phyloP scores from a whole-genome alignment of 441 rosid species.

The Euphorbia schlechtendalii region DNA sequence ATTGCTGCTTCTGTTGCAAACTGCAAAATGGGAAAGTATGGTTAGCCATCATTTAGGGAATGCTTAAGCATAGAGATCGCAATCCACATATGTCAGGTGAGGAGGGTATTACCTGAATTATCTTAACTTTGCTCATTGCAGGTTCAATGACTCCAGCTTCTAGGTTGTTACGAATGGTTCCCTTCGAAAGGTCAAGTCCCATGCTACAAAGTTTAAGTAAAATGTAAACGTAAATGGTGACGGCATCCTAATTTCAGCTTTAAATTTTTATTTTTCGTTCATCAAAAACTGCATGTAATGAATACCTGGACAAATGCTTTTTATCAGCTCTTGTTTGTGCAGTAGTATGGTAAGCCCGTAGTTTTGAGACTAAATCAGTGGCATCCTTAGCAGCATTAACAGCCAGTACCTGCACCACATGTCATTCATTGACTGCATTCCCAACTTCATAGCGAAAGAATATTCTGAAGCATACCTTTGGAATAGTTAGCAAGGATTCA shows the following conservation, averaged over 20 bases:
- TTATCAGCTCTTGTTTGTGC: slow-evolving; percentile 97
- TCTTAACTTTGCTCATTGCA: slow-evolving; percentile 99
- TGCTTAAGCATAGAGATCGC: background rate
- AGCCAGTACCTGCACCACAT: slow-evolving; percentile 76
- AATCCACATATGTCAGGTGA: background rate
- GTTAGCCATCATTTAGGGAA: background rate
- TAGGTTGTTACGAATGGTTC: slow-evolving; percentile 38
- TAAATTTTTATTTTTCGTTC: too few species aligned
- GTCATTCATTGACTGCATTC: background rate
- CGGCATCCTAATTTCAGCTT: too few species aligned
- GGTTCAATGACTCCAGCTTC: slow-evolving; percentile 53
- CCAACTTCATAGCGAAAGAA: background rate
- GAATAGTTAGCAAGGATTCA: slow-evolving; percentile 78
- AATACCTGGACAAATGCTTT: slow-evolving; percentile 85
- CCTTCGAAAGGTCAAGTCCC: slow-evolving; percentile 89
- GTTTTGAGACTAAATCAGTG: slow-evolving; percentile 88
- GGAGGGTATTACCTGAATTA: slow-evolving; percentile 65
- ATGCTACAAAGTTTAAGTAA: too few species aligned
- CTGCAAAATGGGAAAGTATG: slow-evolving; percentile 29
- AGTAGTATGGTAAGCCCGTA: slow-evolving; percentile 90
- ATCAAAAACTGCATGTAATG: too few species aligned
- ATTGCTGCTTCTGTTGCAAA: slow-evolving; percentile 99
- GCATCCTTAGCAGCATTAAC: slow-evolving; percentile 99
- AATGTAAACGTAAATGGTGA: too few species aligned
- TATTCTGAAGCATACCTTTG: slow-evolving; percentile 49